phyloP scores from a whole-genome alignment of 495 filamentous ascomycete species.

The Thozetella sp. region DNA sequence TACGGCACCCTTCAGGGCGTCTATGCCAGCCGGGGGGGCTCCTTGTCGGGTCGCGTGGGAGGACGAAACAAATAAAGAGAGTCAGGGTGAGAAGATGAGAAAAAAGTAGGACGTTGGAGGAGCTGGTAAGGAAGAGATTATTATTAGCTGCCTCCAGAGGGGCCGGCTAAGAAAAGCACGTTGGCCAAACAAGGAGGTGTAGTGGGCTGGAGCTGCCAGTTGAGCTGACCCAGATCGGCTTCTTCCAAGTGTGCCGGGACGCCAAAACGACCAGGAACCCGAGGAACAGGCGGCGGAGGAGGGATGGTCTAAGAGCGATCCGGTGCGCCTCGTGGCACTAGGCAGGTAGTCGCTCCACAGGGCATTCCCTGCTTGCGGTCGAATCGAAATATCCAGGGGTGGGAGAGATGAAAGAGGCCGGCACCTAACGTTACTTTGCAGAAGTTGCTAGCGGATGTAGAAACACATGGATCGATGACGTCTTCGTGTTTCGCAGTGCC shows the following conservation, averaged over 20 bases:
- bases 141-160: not conserved
- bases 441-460: not conserved
- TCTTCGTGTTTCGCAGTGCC: conserved; percentile 11
- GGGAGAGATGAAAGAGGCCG: not conserved
- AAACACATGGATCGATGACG: conserved; percentile 13
- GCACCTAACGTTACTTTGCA: not conserved
- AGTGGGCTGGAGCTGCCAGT: not conserved
- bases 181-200: not conserved
- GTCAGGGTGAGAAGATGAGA: no score
- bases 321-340: not conserved
- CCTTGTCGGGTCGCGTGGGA: no score
- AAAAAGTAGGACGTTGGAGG: not conserved
- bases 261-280: not conserved
- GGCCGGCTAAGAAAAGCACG: not conserved
- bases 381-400: not conserved
- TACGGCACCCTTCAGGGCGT: no score
- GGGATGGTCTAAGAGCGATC: not conserved
- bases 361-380: not conserved
- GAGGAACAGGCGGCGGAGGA: not conserved
- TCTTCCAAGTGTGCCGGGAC: not conserved
- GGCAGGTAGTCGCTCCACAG: not conserved
- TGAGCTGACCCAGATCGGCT: not conserved
- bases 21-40: no score
- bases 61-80: not conserved
- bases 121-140: not conserved